phyloP scores from a whole-genome alignment of 1,284 basidiomycete genomes.

The Tetrapyrgos nigripes region DNA sequence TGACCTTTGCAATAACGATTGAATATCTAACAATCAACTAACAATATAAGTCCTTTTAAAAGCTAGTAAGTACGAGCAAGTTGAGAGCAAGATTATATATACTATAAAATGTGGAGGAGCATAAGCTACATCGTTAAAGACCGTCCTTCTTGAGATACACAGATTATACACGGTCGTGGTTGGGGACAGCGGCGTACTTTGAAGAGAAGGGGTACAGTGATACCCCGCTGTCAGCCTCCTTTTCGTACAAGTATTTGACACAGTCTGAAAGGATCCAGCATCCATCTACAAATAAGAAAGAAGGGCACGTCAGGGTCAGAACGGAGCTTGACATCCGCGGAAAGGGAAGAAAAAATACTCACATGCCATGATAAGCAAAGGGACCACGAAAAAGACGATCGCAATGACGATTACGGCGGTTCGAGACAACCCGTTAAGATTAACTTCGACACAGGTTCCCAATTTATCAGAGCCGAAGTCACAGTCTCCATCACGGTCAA shows the following conservation, averaged over 20 bases:
- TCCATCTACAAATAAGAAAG: conserved; percentile 1
- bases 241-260: conserved; percentile 9
- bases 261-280: conserved; percentile 14
- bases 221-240: background rate
- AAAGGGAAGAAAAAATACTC: background rate
- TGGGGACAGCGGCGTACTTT: conserved; percentile 8
- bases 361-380: conserved; percentile 16
- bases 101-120: too few relatives aligned
- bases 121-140: too few relatives aligned
- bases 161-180: background rate
- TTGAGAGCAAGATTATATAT: too few relatives aligned
- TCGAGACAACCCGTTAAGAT: conserved; percentile 6
- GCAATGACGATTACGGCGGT: conserved; percentile 9
- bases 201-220: conserved; percentile 8
- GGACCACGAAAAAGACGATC: conserved; percentile 8
- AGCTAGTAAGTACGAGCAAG: too few relatives aligned
- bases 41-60: too few relatives aligned
- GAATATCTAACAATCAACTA: too few relatives aligned
- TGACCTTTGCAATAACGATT: too few relatives aligned
- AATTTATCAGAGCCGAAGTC: background rate
- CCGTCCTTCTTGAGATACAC: too few relatives aligned
- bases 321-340: background rate
- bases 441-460: conserved; percentile 9
- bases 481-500: conserved; percentile 8
- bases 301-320: background rate